Base-by-base conservation (phyloP, 2,329 filamentous ascomycete genomes). In the Exutisphaerella laricina region DNA sequence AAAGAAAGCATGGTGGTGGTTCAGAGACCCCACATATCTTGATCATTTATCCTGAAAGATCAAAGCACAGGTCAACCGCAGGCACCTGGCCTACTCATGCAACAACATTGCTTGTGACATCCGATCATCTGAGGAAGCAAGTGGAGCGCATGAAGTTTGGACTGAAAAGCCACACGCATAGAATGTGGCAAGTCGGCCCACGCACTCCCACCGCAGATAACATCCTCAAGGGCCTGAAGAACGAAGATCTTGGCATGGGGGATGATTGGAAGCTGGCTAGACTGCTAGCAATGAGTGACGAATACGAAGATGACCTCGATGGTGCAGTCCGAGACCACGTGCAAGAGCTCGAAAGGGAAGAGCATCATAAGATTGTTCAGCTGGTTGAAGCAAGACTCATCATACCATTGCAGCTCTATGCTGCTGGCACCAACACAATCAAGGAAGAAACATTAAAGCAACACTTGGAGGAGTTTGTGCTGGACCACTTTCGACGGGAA, bases 401-500 rank as follows among this genome's bases (percentile, higher is more conserved):
- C 7, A 29, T 45, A 5, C 52, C 58, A 4, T 17, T 59, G 5
- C 41, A 46, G 7, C 49, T 62, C 4, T 59, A 60, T 43, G 22
- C 41, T 3, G 26, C 37, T 17, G 58, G 54, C 22, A 39, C 56
- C 23, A 39, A 52, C 3, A 46, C 39, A 8, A 46, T 59, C 26
- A 20, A 35, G 6, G 57, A 60, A 7, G 32, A 45, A 9, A 51
- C 52, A 5, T 47, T 62, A 6, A 49, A 50, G 28, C 29, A 53
- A 12, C 57, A 56, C 36, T 45, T 58, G 14, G 50, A 57, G 21
- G 55, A 58, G 12, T 56, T 46, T 31, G 13, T 57, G 5, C 38
- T 40, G 16, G 51, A 56, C 10, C 49, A 58, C 26, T 45, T 60
- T 7, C 49, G 50, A 18, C 46, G 36, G 9, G 53, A 57, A 5